These are phyloP conservation scores for Lathyrus tuberosus DNA, from an alignment of 306 rosid species.

Conservation along the genomic window DNA sequence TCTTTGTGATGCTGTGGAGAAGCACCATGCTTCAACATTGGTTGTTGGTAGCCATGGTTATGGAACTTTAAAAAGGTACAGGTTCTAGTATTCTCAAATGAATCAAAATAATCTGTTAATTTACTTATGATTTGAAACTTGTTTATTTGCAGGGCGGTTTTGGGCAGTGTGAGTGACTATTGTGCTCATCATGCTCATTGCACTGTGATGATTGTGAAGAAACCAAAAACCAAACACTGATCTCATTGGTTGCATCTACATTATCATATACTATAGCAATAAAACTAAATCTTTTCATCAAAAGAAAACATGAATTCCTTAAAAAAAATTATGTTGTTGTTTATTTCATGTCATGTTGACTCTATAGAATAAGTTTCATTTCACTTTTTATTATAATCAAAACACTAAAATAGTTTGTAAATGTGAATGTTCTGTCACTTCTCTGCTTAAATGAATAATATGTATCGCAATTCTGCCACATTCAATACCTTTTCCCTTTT, in stretches of 20 bases:
- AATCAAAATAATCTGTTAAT: neutral
- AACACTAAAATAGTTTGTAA: slow-evolving; percentile 9
- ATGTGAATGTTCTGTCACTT: neutral
- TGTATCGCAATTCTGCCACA: neutral
- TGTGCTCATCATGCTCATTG: slow-evolving; percentile 82
- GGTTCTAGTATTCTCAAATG: neutral
- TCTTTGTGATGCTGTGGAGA: slow-evolving; percentile 74
- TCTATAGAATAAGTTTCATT: slow-evolving; percentile 16
- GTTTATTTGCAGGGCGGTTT: slow-evolving; percentile 61
- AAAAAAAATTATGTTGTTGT: neutral
- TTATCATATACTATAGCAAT: slow-evolving; percentile 10
- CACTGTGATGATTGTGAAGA: slow-evolving; percentile 80
- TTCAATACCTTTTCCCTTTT: neutral
- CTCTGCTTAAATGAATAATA: neutral
- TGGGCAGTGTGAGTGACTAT: slow-evolving; percentile 85
- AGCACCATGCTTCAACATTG: slow-evolving; percentile 69
- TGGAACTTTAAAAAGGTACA: slow-evolving; percentile 74
- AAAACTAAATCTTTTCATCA: slow-evolving; percentile 13
- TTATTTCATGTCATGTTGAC: slow-evolving; percentile 1
- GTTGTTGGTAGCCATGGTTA: slow-evolving; percentile 84
- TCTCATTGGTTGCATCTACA: neutral
- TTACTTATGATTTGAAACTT: neutral
- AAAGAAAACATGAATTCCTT: slow-evolving; percentile 5
- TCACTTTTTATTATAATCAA: neutral
- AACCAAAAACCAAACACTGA: slow-evolving; percentile 62